Evolutionary conservation across 192 early-diverging fungal species (phyloP).

Genomic region (Coemansia javaensis): DNA sequence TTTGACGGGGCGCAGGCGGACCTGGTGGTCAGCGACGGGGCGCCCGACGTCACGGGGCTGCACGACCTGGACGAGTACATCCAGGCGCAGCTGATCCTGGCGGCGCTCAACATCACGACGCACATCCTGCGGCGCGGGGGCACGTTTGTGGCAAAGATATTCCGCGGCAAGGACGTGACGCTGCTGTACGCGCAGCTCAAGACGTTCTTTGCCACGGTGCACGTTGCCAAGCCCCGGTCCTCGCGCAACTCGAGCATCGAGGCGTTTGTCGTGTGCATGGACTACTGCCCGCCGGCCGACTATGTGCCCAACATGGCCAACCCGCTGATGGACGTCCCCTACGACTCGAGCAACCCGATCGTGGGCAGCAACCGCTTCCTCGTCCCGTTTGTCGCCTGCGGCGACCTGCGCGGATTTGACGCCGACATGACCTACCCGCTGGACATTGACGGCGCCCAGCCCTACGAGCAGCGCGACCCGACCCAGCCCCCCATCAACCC

Average conservation of each 20-base stretch:
- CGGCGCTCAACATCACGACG: slow-evolving; percentile 95
- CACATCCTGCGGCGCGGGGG: slow-evolving; percentile 86
- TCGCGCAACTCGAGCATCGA: slow-evolving; percentile 92
- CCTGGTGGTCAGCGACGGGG: slow-evolving; percentile 94
- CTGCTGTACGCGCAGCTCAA: slow-evolving; percentile 88
- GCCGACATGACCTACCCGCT: slow-evolving; percentile 81
- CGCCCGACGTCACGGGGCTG: slow-evolving; percentile 93
- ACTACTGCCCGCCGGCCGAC: slow-evolving; percentile 77
- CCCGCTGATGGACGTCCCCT: slow-evolving; percentile 78
- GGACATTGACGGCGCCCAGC: slow-evolving; percentile 42
- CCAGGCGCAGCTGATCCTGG: slow-evolving; percentile 92
- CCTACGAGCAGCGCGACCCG: slow-evolving; percentile 59
- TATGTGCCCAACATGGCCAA: slow-evolving; percentile 88
- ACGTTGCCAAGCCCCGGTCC: slow-evolving; percentile 87
- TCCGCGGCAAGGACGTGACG: slow-evolving; percentile 91
- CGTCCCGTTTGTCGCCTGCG: slow-evolving; percentile 87
- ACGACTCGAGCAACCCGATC: slow-evolving; percentile 63
- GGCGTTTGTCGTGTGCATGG: slow-evolving; percentile 89
- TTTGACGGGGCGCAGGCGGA: slow-evolving; percentile 88
- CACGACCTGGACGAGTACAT: slow-evolving; percentile 99
- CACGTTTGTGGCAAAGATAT: slow-evolving; percentile 97
- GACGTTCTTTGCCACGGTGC: slow-evolving; percentile 87
- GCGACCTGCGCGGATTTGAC: slow-evolving; percentile 85
- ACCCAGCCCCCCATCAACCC: slow-evolving; percentile 83
- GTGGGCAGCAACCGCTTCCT: slow-evolving; percentile 70